Evolutionary conservation across 140 eudicot genomes (phyloP), one percentile per base, ranked within the genome.

Genomic region (Oenanthe javanica): DNA sequence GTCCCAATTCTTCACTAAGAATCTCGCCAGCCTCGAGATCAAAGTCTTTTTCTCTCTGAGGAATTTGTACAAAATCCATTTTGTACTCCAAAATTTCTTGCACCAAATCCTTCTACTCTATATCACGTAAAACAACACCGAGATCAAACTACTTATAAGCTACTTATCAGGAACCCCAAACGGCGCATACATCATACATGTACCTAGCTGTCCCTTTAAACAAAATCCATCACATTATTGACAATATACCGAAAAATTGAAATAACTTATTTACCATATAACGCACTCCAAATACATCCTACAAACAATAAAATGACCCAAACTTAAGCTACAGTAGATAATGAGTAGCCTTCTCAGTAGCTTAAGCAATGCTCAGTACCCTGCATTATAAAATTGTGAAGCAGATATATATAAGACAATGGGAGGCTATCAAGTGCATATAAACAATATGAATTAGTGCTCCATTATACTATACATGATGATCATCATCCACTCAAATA

Each of bases 11-110:
- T 59, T 84, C 84, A 48, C 59, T 54, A 50, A 55, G 46, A 83
- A 45, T 49, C 67, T 21, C 66, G 38, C 85, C 85, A 48, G 82
- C 81, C 82, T 93, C 97, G 0, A 93, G 88, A 87, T 91, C 93
- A 79, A 84, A 77, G 16, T 87, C 90, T 55, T 85, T 76, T 40
- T 87, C 91, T 76, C 43, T 89, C 77, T 76, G 76, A 57, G 46
- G 77, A 70, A 46, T 61, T 45, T 51, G 80, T 77, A 84, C n/a
- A n/a, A n/a, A n/a, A n/a, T n/a, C 92, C 90, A 88, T 89, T 64
- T 4, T 27, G 43, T 27, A n/a, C 31, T 61, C 4, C 7, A 13
- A 4, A 9, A 66, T 31, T 59, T n/a, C 72, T 31, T 54, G 11
- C 81, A 31, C 75, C 36, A 78, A 31, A 47, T 76, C 31, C 31